Base-by-base conservation (phyloP, 1,139 yeast species). In the Dujonia santamariae region DNA sequence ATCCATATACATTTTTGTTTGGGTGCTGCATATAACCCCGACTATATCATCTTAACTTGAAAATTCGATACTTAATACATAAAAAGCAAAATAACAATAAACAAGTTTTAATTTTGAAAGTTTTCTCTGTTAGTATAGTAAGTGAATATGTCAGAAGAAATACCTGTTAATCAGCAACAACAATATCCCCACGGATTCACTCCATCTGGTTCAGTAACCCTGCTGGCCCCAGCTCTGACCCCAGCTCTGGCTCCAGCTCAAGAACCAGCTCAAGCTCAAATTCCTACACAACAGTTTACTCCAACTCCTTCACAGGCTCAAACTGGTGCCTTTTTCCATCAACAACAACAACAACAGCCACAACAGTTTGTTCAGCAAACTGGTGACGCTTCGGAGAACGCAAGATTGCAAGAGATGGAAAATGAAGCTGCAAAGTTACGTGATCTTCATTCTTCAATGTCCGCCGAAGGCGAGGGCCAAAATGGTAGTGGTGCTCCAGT, bases 351-450 rank as follows among this genome's bases (percentile, higher is more conserved):
- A 14, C 32, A 24, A 24, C 8, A 15, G 9, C 15, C 7, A 9
- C 27, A 22, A 20, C 24, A 7, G 22, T 4, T 9, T 7, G 22
- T 4, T 8, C 19, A 16, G 16, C 26, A 18, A 7, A 11, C 20
- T 16, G 16, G 19, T 5, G 14, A 13, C 3, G 15, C n/a, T 13
- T 19, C 32, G 18, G 32, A 23, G n/a, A 27, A 33, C 9, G 29
- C 28, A 32, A 35, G 43, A 44, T 42, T 57, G 48, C 53, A 53
- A 37, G 56, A 54, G 34, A 50, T 58, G 57, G 63, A 55, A 26
- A 45, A 46, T 31, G 63, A 59, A 41, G 59, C 61, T 2, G 57
- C 55, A 3, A 51, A 46, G 34, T 45, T 58, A 30, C 41, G 56
- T 34, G 61, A 56, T 25, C 48, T 56, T 28, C 53, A 57, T 35